phyloP scores from a whole-genome alignment of 768 basidiomycete species.

The Harrya chromipes region DNA sequence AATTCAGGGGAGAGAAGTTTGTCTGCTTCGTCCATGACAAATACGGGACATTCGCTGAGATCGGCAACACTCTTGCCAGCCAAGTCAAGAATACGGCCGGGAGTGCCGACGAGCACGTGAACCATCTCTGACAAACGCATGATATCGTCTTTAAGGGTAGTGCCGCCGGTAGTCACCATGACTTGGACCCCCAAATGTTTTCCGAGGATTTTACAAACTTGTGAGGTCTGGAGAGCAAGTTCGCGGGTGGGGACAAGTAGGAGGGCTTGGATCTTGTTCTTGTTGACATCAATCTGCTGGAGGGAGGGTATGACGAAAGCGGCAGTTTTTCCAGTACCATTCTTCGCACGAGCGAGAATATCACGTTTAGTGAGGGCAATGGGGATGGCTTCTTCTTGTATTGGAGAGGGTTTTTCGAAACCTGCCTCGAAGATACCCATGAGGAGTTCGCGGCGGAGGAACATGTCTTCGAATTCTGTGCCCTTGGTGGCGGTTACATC shows the following conservation, averaged over 20 bases:
- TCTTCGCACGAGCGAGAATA: conserved; percentile 92
- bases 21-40: conserved; percentile 99
- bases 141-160: conserved; percentile 97
- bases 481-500: conserved; percentile 95
- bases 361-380: conserved; percentile 92
- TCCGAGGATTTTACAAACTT: conserved; percentile 95
- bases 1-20: conserved; percentile 97
- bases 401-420: conserved; percentile 94
- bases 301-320: conserved; percentile 98
- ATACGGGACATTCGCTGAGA: conserved; percentile 90
- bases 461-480: conserved; percentile 94
- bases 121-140: conserved; percentile 85
- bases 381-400: conserved; percentile 99
- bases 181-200: conserved; percentile 95
- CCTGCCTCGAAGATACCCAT: conserved; percentile 99
- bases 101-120: conserved; percentile 96
- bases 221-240: conserved; percentile 96
- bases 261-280: conserved; percentile 90
- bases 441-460: conserved; percentile 87
- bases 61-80: conserved; percentile 93
- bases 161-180: conserved; percentile 99
- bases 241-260: conserved; percentile 98
- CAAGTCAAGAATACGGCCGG: conserved; percentile 92
- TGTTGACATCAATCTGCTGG: conserved; percentile 82
- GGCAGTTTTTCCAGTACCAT: conserved; percentile 97